Percentiles rank a stretch among this genome's conserved stretches.
phyloP scores from a whole-genome alignment of 2,329 filamentous ascomycete species.

The Botrytis tulipae region DNA sequence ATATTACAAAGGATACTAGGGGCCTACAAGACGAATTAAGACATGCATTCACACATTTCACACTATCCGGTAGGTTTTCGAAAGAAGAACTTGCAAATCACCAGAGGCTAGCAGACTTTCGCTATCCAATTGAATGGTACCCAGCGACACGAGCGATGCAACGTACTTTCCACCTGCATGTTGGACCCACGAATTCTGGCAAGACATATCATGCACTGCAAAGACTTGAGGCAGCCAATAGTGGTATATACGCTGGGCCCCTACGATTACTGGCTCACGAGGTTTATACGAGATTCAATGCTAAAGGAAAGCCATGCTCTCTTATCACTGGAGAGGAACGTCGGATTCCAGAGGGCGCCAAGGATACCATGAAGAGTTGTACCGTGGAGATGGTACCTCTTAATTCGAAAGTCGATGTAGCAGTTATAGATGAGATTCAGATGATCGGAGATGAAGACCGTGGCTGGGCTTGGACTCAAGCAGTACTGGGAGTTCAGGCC shows the following conservation, averaged over 20 bases:
- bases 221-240: conserved; percentile 70
- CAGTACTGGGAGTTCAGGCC: conserved; percentile 80
- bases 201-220: conserved; percentile 96
- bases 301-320: conserved; percentile 73
- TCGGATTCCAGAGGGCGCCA: conserved; percentile 59
- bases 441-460: conserved; percentile 82
- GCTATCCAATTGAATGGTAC: conserved; percentile 92
- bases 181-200: conserved; percentile 95
- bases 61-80: conserved; percentile 48
- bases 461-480: conserved; percentile 93
- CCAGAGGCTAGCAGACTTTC: conserved; percentile 69
- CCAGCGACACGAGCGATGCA: conserved; percentile 77
- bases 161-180: conserved; percentile 84
- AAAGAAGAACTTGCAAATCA: conserved; percentile 43
- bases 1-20: conserved; percentile 50
- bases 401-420: conserved; percentile 64
- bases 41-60: conserved; percentile 54
- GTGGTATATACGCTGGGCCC: conserved; percentile 87
- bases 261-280: conserved; percentile 88
- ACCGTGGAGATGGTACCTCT: conserved; percentile 85
- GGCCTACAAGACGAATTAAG: conserved; percentile 59
- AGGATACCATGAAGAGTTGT: conserved; percentile 70
- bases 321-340: conserved; percentile 91
- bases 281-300: conserved; percentile 82
- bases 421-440: conserved; percentile 97